Percentiles rank a stretch among this genome's conserved stretches.
phyloP scores from a whole-genome alignment of 2,329 filamentous ascomycete species.

The Ceratocystis ficicola region DNA sequence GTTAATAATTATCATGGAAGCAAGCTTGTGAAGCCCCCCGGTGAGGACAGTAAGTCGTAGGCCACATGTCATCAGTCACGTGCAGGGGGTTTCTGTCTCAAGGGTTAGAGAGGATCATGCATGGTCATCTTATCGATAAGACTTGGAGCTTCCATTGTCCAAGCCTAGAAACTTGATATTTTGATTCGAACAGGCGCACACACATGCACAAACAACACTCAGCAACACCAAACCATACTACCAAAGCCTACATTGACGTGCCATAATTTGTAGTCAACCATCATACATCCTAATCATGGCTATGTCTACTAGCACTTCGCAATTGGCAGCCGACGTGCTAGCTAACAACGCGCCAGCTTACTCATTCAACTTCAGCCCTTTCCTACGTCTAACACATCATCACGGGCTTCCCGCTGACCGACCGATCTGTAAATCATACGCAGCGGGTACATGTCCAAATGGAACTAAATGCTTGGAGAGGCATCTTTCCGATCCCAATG shows the following conservation, averaged over 20 bases:
- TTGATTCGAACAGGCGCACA: neutral
- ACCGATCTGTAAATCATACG: conserved; percentile 75
- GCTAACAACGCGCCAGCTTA: conserved; percentile 45
- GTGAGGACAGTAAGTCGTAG: neutral
- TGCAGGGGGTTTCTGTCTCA: neutral
- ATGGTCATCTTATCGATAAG: neutral
- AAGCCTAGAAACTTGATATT: neutral
- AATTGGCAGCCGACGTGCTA: conserved; percentile 39
- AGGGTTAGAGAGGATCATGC: neutral
- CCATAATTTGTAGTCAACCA: neutral
- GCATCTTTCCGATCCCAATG: conserved; percentile 43
- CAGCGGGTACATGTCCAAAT: conserved; percentile 74
- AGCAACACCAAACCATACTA: neutral
- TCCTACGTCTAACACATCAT: conserved; percentile 70
- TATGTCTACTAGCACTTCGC: conserved; percentile 25
- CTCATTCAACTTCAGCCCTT: conserved; percentile 74
- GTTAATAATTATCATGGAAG: neutral
- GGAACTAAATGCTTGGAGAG: conserved; percentile 77
- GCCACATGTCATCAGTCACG: conserved; percentile 8
- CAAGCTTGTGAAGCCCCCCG: conserved; percentile 1
- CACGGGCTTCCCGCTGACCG: conserved; percentile 70
- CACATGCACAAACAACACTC: neutral
- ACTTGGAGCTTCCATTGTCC: neutral
- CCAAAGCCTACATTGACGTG: conserved; percentile 10
- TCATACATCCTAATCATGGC: conserved; percentile 21